Conservation (phyloP, 768 basidiomycete genomes). For the Pisolithus microcarpus region DNA sequence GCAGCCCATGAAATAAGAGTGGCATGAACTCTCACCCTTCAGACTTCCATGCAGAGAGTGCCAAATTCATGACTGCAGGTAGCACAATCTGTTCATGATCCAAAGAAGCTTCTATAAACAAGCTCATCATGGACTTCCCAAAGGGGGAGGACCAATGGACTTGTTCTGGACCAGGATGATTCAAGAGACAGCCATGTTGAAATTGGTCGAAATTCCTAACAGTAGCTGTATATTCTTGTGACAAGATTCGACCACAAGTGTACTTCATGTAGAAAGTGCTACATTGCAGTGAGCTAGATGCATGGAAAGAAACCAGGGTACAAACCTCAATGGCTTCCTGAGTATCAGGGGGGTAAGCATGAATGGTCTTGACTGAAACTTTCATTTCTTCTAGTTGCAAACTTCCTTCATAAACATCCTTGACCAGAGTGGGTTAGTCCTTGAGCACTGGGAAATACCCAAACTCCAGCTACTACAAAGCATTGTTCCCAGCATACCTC, state of each 20-base stretch:
- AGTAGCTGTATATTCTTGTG: background rate
- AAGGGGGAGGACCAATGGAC: background rate
- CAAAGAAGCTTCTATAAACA: background rate
- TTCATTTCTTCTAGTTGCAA: background rate
- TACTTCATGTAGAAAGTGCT: background rate
- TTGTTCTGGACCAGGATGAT: background rate
- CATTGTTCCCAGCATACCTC: no score
- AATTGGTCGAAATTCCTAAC: background rate
- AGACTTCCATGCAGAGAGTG: background rate
- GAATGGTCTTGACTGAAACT: background rate
- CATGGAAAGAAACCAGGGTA: no score
- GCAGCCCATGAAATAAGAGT: background rate
- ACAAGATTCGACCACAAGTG: background rate
- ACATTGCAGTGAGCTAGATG: background rate
- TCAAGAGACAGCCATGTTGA: background rate
- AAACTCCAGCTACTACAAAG: no score
- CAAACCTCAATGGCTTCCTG: background rate
- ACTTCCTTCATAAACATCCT: background rate
- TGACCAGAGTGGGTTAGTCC: no score
- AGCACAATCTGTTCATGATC: background rate
- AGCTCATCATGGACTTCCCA: background rate
- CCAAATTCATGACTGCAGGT: background rate
- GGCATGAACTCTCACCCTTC: background rate
- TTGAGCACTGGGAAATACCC: no score
- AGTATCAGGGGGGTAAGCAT: no score